phyloP scores from a whole-genome alignment of 2,329 filamentous ascomycete species.

The Fusarium tuaranense region DNA sequence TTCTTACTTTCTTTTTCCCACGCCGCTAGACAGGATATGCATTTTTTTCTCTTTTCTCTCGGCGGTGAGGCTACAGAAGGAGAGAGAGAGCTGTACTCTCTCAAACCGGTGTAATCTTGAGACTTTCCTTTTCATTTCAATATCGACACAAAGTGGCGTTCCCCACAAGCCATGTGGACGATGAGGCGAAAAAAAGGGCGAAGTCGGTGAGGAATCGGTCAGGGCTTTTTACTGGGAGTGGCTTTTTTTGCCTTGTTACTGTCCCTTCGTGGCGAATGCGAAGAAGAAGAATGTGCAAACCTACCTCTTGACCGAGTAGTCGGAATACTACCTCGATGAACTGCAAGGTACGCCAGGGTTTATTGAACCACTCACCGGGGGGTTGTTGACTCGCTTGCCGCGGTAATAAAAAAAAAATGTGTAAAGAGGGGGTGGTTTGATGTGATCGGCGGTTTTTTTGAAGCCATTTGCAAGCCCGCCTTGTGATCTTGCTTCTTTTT shows the following conservation, averaged over 20 bases:
- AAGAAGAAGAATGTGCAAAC: not conserved
- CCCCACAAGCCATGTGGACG: not conserved
- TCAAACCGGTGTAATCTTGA: not conserved
- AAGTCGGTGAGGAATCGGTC: not conserved
- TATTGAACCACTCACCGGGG: not conserved
- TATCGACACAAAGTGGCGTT: not conserved
- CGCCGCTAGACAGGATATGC: not conserved
- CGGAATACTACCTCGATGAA: slow-evolving; percentile 7
- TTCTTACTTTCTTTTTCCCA: slow-evolving; percentile 4
- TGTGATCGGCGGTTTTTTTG: not conserved
- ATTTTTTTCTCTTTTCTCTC: not conserved
- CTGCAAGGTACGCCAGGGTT: not conserved
- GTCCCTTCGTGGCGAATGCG: not conserved
- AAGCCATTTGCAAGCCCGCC: not conserved
- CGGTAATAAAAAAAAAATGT: not conserved
- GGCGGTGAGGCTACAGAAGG: not conserved
- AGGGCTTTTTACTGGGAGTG: too few relatives aligned
- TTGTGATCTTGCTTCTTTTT: too few relatives aligned
- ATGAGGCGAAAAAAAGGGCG: not conserved
- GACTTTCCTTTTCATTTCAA: not conserved
- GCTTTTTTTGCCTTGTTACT: not conserved
- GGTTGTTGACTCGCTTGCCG: not conserved
- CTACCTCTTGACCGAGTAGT: not conserved
- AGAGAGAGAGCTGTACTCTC: not conserved
- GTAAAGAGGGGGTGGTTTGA: not conserved